Evolutionary conservation across 2,329 filamentous ascomycete genomes (phyloP).

Genomic region (Trichophyton schoenleinii): DNA sequence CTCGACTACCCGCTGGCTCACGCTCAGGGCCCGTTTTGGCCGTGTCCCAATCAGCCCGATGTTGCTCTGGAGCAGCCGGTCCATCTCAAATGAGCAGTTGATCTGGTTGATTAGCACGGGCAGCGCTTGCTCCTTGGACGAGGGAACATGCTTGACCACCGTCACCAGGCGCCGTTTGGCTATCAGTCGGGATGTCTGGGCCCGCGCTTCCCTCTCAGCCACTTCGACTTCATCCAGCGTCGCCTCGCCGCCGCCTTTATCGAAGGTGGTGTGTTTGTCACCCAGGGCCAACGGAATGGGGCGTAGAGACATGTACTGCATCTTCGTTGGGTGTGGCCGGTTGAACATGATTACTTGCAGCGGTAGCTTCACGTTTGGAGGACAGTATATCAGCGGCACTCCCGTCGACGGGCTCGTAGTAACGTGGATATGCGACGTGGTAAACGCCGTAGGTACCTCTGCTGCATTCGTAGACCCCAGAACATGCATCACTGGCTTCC

Average conservation of each 20-base stretch:
- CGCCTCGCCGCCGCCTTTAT: constrained; percentile 15
- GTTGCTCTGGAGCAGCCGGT: constrained; percentile 76
- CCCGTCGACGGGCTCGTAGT: constrained; percentile 39
- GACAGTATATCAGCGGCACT: constrained; percentile 62
- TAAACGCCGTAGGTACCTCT: constrained; percentile 39
- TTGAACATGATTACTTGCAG: constrained; percentile 86
- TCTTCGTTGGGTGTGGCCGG: constrained; percentile 66
- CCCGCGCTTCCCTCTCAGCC: constrained; percentile 57
- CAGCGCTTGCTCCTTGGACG: constrained; percentile 70
- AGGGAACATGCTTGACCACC: constrained; percentile 61
- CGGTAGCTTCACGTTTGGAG: constrained; percentile 50
- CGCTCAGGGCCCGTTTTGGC: constrained; percentile 72
- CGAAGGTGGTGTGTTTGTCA: constrained; percentile 46
- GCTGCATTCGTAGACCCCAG: constrained; percentile 66
- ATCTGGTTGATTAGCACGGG: constrained; percentile 79
- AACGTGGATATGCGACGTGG: constrained; percentile 57
- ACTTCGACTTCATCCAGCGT: constrained; percentile 51
- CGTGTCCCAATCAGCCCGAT: constrained; percentile 71
- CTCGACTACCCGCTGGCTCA: constrained; percentile 87
- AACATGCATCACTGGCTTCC: constrained; percentile 69
- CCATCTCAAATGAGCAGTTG: constrained; percentile 89
- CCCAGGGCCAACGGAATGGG: constrained; percentile 80
- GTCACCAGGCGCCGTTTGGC: constrained; percentile 83
- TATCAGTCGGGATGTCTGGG: constrained; percentile 54
- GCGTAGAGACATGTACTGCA: constrained; percentile 91